A percentile compares a stretch with the other conserved stretches of the same genome.
phyloP scores from a whole-genome alignment of 83 land plant genomes.

The Diphasiastrum complanatum region DNA sequence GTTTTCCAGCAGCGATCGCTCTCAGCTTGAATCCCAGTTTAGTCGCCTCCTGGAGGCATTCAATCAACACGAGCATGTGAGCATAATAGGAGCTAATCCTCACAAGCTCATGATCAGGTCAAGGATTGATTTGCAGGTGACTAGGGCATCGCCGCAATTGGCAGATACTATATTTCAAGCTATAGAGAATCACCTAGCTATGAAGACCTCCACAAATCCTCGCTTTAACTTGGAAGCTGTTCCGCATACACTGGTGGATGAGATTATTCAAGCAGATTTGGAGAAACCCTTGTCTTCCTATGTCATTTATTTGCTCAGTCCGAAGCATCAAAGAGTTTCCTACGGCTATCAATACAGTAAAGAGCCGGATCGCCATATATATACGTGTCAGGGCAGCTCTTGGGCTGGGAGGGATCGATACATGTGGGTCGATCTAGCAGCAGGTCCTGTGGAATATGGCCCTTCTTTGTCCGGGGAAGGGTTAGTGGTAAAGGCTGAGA shows the following conservation, averaged over 20 bases:
- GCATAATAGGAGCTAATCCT: slow-evolving; percentile 24
- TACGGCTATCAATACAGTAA: slow-evolving; percentile 39
- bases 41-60: slow-evolving; percentile 24
- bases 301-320: slow-evolving; percentile 54
- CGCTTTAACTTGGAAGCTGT: slow-evolving; percentile 14
- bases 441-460: slow-evolving; percentile 98
- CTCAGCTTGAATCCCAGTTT: slow-evolving; percentile 30
- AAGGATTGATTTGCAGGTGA: slow-evolving; percentile 21
- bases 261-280: slow-evolving; percentile 39
- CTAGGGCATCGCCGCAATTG: background rate
- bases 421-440: slow-evolving; percentile 84
- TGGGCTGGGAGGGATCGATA: slow-evolving; percentile 79
- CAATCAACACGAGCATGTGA: slow-evolving; percentile 21
- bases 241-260: slow-evolving; percentile 45
- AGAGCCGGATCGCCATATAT: slow-evolving; percentile 32
- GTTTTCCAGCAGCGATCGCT: slow-evolving; percentile 24
- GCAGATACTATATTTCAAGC: slow-evolving; percentile 24
- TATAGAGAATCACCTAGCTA: slow-evolving; percentile 17
- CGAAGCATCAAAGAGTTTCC: slow-evolving; percentile 30
- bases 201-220: background rate
- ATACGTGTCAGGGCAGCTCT: slow-evolving; percentile 66
- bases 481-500: slow-evolving; percentile 63
- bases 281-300: slow-evolving; percentile 29
- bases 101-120: slow-evolving; percentile 26
- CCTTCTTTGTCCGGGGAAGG: slow-evolving; percentile 95